Conservation (phyloP, 768 basidiomycete species). For the Cyclocybe aegerita region DNA sequence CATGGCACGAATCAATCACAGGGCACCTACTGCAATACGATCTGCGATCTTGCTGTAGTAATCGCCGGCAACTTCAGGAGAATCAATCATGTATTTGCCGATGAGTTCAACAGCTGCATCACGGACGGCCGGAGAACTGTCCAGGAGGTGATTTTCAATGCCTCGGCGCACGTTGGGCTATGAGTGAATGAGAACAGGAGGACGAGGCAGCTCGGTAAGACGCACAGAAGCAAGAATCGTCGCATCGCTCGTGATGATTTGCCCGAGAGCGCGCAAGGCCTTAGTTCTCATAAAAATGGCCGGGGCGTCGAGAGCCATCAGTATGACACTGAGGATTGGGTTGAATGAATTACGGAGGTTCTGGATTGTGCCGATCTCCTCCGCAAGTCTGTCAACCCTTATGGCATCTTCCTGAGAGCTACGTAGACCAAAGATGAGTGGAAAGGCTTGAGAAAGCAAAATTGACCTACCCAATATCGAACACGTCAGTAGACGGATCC, state of each 20-base stretch:
- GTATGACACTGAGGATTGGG: conserved; percentile 76
- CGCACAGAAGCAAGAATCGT: conserved; percentile 74
- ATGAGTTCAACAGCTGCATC: conserved; percentile 97
- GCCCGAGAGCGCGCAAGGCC: conserved; percentile 84
- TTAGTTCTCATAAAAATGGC: conserved; percentile 94
- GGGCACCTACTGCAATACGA: conserved; percentile 75
- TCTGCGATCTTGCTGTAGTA: conserved; percentile 89
- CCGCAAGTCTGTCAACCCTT: conserved; percentile 67
- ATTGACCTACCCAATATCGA: conserved; percentile 70
- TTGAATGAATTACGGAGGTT: conserved; percentile 79
- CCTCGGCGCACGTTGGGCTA: conserved; percentile 79
- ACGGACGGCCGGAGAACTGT: conserved; percentile 91
- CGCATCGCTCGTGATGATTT: conserved; percentile 88
- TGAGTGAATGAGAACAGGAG: not conserved
- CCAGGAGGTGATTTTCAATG: conserved; percentile 87
- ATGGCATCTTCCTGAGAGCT: conserved; percentile 73
- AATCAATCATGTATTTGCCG: conserved; percentile 94
- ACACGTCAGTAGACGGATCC: conserved; percentile 67
- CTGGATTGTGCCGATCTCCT: conserved; percentile 77
- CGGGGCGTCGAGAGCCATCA: conserved; percentile 79
- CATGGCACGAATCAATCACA: not conserved
- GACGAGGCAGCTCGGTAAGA: conserved; percentile 8
- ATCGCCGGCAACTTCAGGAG: conserved; percentile 82
- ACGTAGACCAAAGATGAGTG: conserved; percentile 3
- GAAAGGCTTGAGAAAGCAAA: not conserved